Percentiles rank a stretch among this genome's conserved stretches.
phyloP scores from a whole-genome alignment of 177 flowering plant genomes.

The Vitis hybrid region DNA sequence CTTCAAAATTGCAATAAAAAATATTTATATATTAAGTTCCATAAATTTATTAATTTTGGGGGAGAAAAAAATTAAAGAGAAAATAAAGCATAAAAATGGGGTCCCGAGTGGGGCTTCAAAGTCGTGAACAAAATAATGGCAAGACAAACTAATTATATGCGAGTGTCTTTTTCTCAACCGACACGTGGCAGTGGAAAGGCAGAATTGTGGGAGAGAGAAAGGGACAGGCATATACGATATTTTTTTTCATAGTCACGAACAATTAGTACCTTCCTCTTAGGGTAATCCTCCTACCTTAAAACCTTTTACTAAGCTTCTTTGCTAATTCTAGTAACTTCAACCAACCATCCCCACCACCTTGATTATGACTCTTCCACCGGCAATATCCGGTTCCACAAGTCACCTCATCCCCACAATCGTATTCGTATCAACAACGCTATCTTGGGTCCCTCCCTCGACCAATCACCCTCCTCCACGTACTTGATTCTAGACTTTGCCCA shows the following conservation, averaged over 20 bases:
- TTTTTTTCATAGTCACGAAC: background rate
- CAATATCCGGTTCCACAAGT: constrained; percentile 9
- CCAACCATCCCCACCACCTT: constrained; percentile 9
- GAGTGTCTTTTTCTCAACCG: no score
- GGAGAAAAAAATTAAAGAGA: no score
- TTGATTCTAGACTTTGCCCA: no score
- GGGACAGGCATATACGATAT: background rate
- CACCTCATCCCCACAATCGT: no score
- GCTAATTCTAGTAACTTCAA: constrained; percentile 17
- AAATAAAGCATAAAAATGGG: no score
- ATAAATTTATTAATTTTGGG: no score
- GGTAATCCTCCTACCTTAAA: constrained; percentile 32
- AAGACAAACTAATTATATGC: no score
- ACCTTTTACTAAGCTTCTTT: constrained; percentile 16
- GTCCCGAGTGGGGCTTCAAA: no score
- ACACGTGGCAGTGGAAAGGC: no score
- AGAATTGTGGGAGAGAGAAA: background rate
- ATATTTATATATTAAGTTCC: no score
- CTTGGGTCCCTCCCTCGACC: constrained; percentile 3
- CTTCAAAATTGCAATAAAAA: no score
- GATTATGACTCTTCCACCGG: constrained; percentile 15
- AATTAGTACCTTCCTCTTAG: constrained; percentile 27
- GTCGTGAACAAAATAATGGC: no score
- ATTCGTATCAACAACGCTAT: background rate
- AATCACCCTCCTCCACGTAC: constrained; percentile 6